Conservation (phyloP, 768 basidiomycete species). For the Boletus speciosus region DNA sequence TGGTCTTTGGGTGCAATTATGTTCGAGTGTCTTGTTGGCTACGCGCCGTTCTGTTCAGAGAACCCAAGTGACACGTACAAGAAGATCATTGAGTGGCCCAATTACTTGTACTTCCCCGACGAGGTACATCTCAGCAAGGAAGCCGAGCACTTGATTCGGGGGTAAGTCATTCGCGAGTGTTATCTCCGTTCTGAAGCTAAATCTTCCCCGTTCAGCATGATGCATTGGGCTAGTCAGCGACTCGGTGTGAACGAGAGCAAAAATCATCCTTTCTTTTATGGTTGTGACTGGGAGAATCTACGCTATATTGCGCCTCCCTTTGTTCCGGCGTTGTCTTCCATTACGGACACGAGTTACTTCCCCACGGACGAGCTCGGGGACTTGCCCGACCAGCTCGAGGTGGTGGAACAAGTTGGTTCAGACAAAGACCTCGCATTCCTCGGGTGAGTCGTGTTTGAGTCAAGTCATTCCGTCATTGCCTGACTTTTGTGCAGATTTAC, state of each 20-base stretch:
- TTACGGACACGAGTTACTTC: conserved; percentile 95
- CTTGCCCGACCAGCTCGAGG: conserved; percentile 56
- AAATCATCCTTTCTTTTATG: conserved; percentile 89
- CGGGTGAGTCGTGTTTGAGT: conserved; percentile 39
- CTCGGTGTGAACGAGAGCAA: conserved; percentile 85
- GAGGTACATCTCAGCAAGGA: conserved; percentile 92
- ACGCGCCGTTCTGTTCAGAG: conserved; percentile 96
- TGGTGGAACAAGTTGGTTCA: conserved; percentile 57
- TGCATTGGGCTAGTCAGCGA: conserved; percentile 77
- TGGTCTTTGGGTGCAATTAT: conserved; percentile 99
- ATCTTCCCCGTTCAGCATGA: conserved; percentile 50
- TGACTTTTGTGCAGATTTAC: conserved; percentile 56
- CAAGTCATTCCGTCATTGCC: neutral
- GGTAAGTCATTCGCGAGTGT: conserved; percentile 43
- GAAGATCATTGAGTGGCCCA: conserved; percentile 96
- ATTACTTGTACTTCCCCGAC: conserved; percentile 89
- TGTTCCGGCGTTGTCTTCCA: conserved; percentile 87
- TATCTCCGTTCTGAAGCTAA: conserved; percentile 6
- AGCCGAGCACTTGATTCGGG: conserved; percentile 84
- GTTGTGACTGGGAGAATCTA: conserved; percentile 91
- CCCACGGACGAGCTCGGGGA: conserved; percentile 89
- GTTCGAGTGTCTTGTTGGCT: conserved; percentile 98
- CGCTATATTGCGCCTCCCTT: conserved; percentile 95
- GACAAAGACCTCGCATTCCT: conserved; percentile 69
- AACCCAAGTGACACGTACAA: conserved; percentile 97